Base-by-base conservation (phyloP, 2,329 filamentous ascomycete genomes). In the Teratosphaeriaceae sp. region DNA sequence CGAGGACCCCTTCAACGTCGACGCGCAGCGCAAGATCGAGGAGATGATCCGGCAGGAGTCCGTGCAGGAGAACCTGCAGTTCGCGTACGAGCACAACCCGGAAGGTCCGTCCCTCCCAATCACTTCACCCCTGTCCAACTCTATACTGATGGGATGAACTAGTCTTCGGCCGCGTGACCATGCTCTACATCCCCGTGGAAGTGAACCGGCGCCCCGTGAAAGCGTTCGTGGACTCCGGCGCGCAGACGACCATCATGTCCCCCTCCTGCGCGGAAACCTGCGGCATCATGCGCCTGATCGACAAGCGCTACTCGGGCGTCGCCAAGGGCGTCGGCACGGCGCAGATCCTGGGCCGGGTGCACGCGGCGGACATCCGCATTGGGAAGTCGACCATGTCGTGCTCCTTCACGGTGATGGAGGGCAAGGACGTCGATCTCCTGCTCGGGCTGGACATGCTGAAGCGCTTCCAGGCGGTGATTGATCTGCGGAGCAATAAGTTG, bases 361-460 rank as follows among this genome's bases (percentile, higher is more conserved):
- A 98, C 65, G 88, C 87, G 18, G 92, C 92, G 8, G 88, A 90
- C 65, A 94, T 98, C 65, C 90, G 87, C 65, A 92, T 98, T 54
- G 92, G 90, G 41, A 80, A 77, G 31, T 78, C 90, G 49, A 88
- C 88, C 61, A 73, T 98, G 54, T 84, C 90, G 2, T 97, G 89
- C 69, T 92, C 88, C 46, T 98, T 98, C 65, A 98, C 92, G 2
- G 92, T 98, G 60, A 98, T 98, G 92, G 92, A 98, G 69, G 92
- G 92, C 51, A 98, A 97, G 67, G 82, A 88, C 40, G 92, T 98
- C 19, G 92, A 97, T 62, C 74, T 98, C 15, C 76, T 98, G 2
- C 78, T 98, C 11, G 92, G 92, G 3, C 71, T 98, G 31, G 92
- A 98, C 65, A 98, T 98, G 87, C 75, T 98, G 48, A 96, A 94